Percentiles rank a stretch among this genome's conserved stretches.
phyloP scores from a whole-genome alignment of 2,329 filamentous ascomycete genomes.

The Colletotrichum spinosum region DNA sequence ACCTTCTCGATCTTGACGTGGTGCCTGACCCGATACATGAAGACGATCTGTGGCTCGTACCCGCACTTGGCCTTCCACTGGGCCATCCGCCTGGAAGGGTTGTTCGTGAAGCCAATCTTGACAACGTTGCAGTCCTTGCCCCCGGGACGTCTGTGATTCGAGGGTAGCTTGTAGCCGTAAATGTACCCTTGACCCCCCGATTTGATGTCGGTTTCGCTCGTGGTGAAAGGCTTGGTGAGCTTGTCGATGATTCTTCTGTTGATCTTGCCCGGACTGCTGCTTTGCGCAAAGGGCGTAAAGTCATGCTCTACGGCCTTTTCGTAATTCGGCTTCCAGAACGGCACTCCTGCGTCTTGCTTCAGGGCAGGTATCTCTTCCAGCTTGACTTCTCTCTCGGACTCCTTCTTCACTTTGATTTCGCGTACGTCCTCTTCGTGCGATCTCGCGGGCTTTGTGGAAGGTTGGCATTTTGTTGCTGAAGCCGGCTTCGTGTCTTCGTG shows the following conservation, averaged over 20 bases:
- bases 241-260: not conserved
- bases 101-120: constrained; percentile 46
- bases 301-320: not conserved
- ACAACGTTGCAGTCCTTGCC: constrained; percentile 19
- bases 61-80: constrained; percentile 41
- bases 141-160: not conserved
- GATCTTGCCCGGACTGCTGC: not conserved
- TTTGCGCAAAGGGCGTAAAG: not conserved
- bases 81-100: constrained; percentile 41
- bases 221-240: not conserved
- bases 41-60: constrained; percentile 41
- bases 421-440: too few species aligned
- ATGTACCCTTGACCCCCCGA: constrained; percentile 3
- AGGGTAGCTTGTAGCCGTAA: constrained; percentile 11
- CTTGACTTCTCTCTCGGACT: too few species aligned
- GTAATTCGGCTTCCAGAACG: not conserved
- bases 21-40: constrained; percentile 35
- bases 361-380: not conserved
- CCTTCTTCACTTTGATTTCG: too few species aligned
- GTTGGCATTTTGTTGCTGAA: not conserved
- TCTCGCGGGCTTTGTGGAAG: not conserved
- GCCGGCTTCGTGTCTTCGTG: not conserved
- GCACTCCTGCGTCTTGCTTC: not conserved
- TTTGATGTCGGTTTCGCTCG: not conserved
- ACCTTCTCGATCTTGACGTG: constrained; percentile 45